Percentiles rank a stretch among this genome's conserved stretches.
phyloP scores from a whole-genome alignment of 176 grass and related monocot genomes.

The Ampelocalamus luodianensis region DNA sequence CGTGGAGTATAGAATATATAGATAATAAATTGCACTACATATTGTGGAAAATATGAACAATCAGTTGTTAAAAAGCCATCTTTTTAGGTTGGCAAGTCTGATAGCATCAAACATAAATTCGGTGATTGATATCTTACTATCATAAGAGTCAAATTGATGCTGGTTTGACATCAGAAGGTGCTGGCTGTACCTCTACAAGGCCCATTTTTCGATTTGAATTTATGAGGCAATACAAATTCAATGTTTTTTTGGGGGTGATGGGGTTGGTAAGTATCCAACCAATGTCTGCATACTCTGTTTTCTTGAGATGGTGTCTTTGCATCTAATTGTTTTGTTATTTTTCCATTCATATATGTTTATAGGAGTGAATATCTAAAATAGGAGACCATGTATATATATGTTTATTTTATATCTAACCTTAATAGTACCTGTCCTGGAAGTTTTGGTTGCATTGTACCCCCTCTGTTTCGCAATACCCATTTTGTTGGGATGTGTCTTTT shows the following conservation, averaged over 20 bases:
- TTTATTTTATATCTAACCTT: neutral
- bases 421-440: neutral
- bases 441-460: neutral
- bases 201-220: conserved; percentile 10
- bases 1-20: neutral
- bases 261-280: neutral
- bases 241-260: neutral
- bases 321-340: neutral
- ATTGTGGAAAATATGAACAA: neutral
- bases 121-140: conserved; percentile 1
- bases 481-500: neutral
- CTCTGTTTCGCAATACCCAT: neutral
- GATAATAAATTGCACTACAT: neutral
- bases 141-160: conserved; percentile 8
- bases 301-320: neutral
- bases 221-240: neutral
- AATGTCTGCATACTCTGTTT: conserved; percentile 20
- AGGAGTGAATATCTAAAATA: neutral
- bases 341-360: neutral
- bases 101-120: neutral
- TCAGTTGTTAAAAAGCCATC: neutral
- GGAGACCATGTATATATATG: neutral
- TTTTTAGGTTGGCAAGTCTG: conserved; percentile 5
- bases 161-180: neutral
- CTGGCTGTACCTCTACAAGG: neutral